Evolutionary conservation across 441 rosid species (phyloP).

Genomic region (Heliophila coronopifolia): DNA sequence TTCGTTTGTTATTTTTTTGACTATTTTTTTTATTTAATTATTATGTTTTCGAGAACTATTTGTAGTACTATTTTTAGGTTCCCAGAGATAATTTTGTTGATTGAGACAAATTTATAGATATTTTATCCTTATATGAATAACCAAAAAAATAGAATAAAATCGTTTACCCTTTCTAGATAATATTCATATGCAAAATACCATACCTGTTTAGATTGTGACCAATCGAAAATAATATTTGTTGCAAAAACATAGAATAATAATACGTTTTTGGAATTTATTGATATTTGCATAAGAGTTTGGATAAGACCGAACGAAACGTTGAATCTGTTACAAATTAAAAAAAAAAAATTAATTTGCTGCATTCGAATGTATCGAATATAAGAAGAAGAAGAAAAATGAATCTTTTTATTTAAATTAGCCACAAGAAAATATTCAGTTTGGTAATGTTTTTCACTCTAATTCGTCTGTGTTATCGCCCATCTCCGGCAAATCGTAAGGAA

Average conservation of each 20-base stretch:
- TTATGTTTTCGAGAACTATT: too few relatives aligned
- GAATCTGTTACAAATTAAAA: background rate
- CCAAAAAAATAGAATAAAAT: background rate
- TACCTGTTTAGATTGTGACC: background rate
- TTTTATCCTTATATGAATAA: too few relatives aligned
- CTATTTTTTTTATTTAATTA: too few relatives aligned
- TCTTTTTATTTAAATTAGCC: too few relatives aligned
- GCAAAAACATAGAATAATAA: background rate
- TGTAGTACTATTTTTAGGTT: too few relatives aligned
- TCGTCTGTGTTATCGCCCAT: conserved; percentile 15
- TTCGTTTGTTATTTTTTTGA: too few relatives aligned
- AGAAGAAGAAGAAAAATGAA: too few relatives aligned
- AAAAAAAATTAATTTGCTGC: too few relatives aligned
- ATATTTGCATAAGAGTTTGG: background rate
- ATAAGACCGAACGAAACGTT: conserved; percentile 1
- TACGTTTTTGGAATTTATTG: background rate
- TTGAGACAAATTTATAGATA: too few relatives aligned
- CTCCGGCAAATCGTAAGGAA: background rate
- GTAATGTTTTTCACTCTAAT: conserved; percentile 7
- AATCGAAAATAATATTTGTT: background rate
- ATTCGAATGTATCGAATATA: too few relatives aligned
- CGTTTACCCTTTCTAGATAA: background rate
- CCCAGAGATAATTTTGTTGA: too few relatives aligned
- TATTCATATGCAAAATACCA: background rate
- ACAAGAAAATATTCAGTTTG: too few relatives aligned